Base-by-base conservation (phyloP, 2,329 filamentous ascomycete species). In the Fusarium nanum region DNA sequence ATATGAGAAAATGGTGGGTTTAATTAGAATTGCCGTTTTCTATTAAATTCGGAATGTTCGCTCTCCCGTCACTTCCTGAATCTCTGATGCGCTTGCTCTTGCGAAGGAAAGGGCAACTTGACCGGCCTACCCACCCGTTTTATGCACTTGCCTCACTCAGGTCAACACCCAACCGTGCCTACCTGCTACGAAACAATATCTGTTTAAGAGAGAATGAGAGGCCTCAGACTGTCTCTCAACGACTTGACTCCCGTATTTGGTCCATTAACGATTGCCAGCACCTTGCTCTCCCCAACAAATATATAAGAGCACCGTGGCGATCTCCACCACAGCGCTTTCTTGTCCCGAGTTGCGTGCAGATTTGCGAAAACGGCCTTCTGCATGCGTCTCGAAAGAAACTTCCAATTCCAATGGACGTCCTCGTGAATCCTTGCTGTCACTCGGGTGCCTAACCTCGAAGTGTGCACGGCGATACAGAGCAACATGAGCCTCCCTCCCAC, bases 41-140 rank as follows among this genome's bases (percentile, higher is more conserved):
- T 42, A 48, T 71, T 71, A 71, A 71, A 64, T 22, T 49, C 37
- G 30, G 18, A 28, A 48, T 45, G 56, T 37, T 54, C 64, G 64
- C 68, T 44, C 41, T 40, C 28, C 28, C 28, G 28, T 28, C 56
- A 25, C 32, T 62, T 42, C 40, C 49, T 6, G n/a, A 42, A n/a
- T 28, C 34, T 40, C 42, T 50, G 25, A 53, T 22, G 23, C 22
- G 53, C 18, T n/a, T 60, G 32, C 22, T 23, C 34, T 22, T 34
- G 13, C 25, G 23, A 50, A 22, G 16, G 47, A 34, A 50, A 34
- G 47, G 7, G 30, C 30, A 32, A 50, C 20, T 23, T 28, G 34
- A 53, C 25, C 16, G 16, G 20, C 27, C 59, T 34, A 22, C 27
- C 30, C 32, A 22, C 27, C 44, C 25, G 22, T 28, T 56, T 50